Base-by-base conservation (phyloP, 208 protist species). In the Trypanosoma congolense region DNA sequence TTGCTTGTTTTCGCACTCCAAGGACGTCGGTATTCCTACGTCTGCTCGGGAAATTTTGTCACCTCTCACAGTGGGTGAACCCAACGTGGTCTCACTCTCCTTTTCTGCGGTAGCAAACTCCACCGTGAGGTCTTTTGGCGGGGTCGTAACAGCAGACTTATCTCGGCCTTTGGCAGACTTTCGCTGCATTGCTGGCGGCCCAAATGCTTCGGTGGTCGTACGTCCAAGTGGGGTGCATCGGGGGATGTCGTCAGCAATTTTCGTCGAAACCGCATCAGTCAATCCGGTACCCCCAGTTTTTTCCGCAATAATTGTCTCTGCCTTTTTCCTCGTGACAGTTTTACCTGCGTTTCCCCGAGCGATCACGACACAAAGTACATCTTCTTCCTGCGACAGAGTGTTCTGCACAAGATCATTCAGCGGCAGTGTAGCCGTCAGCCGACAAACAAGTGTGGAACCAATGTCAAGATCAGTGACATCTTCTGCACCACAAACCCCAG, bases 181-280 rank as follows among this genome's bases (percentile, higher is more conserved):
- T 38, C 48, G 58, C 18, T 22, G 41, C 0, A 64, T 41, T 40
- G 42, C 26, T 8, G 58, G 58, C 43, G 58, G 58, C 6, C 42
- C 49, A 29, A 19, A 25, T 9, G 25, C 9, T 6, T 26, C 16
- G 19, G 40, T 12, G 10, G 50, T 8, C 10, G 31, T 29, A 24
- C 49, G 29, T 24, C 31, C 42, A 24, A 30, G 36, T 2, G 58
- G 58, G 14, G 58, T 64, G 12, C 6, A 38, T 12, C 33, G 33
- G 6, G 33, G 33, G 12, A 38, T 38, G 33, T 38, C 33, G 12
- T 38, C 33, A 38, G 33, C 33, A 38, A 12, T 12, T 38, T 38
- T 0, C 12, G 33, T 12, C 0, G n/a, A n/a, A n/a, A n/a, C n/a
- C n/a, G n/a, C n/a, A n/a, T n/a, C n/a, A n/a, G n/a, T n/a, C n/a